A percentile compares a stretch with the other conserved stretches of the same genome.
phyloP scores from a whole-genome alignment of 371 early-diverging fungal genomes.

The Lichtheimia hyalospora region DNA sequence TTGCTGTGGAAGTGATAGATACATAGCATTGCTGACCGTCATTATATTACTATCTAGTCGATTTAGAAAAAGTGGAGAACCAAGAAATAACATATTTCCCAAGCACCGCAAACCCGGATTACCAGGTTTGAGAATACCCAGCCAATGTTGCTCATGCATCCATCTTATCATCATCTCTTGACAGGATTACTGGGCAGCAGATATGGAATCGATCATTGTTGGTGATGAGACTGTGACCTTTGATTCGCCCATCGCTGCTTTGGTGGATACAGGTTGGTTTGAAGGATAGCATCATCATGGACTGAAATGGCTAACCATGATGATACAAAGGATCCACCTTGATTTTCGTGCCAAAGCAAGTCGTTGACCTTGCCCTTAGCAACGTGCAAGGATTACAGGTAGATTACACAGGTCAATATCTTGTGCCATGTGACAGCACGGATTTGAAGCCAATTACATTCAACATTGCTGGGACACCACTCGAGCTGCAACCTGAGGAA shows the following conservation, averaged over 20 bases:
- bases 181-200: constrained; percentile 49
- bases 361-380: constrained; percentile 19
- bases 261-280: constrained; percentile 42
- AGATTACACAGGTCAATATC: constrained; percentile 27
- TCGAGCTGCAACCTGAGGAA: constrained; percentile 24
- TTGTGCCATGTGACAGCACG: constrained; percentile 31
- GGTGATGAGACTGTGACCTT: constrained; percentile 15
- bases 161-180: background rate
- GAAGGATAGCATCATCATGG: background rate
- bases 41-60: constrained; percentile 23
- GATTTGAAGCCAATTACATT: constrained; percentile 26
- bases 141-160: background rate
- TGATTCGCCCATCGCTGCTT: constrained; percentile 13
- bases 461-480: constrained; percentile 18
- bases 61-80: constrained; percentile 22
- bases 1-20: background rate
- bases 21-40: too few relatives aligned
- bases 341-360: constrained; percentile 28
- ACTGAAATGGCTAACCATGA: background rate
- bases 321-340: constrained; percentile 34
- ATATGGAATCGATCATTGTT: constrained; percentile 27
- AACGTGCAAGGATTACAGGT: constrained; percentile 13
- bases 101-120: constrained; percentile 20
- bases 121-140: constrained; percentile 12
- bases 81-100: constrained; percentile 26